Conservation (phyloP, 768 basidiomycete genomes). For the Hericium alpestre region DNA sequence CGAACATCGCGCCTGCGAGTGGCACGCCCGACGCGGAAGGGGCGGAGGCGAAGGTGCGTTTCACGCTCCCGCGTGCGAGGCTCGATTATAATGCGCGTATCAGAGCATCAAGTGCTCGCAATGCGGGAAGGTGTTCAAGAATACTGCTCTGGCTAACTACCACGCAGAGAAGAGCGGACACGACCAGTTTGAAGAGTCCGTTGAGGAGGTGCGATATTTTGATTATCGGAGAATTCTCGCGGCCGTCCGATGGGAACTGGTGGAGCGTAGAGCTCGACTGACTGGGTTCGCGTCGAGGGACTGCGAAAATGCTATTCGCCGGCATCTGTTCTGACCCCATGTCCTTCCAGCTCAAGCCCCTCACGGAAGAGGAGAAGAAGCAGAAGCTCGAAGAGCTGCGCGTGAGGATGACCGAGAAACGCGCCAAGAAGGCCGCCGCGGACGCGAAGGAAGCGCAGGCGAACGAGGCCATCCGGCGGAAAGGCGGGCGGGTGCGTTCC, state of each 20-base stretch:
- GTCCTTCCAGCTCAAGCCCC: conserved; percentile 63
- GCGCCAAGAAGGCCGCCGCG: conserved; percentile 56
- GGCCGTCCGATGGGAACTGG: background rate
- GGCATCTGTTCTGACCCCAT: background rate
- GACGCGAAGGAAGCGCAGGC: conserved; percentile 64
- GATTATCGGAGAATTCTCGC: background rate
- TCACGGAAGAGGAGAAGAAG: conserved; percentile 91
- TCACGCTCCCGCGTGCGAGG: background rate
- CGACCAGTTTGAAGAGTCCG: conserved; percentile 91
- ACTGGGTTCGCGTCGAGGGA: too few species aligned
- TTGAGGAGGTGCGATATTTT: conserved; percentile 61
- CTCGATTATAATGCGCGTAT: background rate
- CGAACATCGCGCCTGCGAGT: conserved; percentile 20
- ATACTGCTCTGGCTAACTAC: conserved; percentile 80
- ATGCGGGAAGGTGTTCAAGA: conserved; percentile 80
- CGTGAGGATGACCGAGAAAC: conserved; percentile 72
- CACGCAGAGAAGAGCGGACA: conserved; percentile 95
- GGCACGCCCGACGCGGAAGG: conserved; percentile 14
- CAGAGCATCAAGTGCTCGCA: conserved; percentile 78
- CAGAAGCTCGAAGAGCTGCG: conserved; percentile 71
- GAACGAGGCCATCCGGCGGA: conserved; percentile 74
- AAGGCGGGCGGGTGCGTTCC: conserved; percentile 61
- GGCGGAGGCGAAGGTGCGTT: conserved; percentile 55
- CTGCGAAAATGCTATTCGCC: background rate
- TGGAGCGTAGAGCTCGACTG: too few species aligned